phyloP scores from a whole-genome alignment of 164 flowering plant species.

The Taxillus chinensis region DNA sequence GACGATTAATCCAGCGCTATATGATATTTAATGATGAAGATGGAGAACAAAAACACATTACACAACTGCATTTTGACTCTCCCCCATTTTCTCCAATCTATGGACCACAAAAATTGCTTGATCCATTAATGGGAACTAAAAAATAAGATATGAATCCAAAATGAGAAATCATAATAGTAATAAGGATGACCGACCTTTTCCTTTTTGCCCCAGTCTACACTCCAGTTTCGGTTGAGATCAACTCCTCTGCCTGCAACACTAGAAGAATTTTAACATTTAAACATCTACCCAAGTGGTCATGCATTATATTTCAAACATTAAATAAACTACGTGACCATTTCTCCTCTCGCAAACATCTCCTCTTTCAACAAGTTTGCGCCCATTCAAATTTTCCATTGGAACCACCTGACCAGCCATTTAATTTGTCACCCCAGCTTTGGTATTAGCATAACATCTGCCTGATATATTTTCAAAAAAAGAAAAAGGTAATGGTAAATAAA shows the following conservation, averaged over 20 bases:
- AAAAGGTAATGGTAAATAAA: neutral
- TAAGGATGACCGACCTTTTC: constrained; percentile 54
- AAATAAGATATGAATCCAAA: too few relatives aligned
- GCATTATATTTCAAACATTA: neutral
- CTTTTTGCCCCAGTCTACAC: constrained; percentile 99
- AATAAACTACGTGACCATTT: constrained; percentile 53
- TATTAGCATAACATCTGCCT: too few relatives aligned
- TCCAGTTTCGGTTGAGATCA: constrained; percentile 97
- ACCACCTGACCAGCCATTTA: constrained; percentile 47
- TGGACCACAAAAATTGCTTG: too few relatives aligned
- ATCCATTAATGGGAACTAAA: too few relatives aligned
- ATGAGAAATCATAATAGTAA: neutral
- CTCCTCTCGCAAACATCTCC: constrained; percentile 97
- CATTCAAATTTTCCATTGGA: constrained; percentile 93
- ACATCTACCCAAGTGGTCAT: neutral
- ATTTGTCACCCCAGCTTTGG: neutral
- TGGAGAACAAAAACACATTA: too few relatives aligned
- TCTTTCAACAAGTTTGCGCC: constrained; percentile 85
- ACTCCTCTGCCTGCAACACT: constrained; percentile 87
- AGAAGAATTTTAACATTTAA: constrained; percentile 10
- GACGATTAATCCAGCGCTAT: too few relatives aligned
- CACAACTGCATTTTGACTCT: too few relatives aligned
- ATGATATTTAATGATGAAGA: too few relatives aligned
- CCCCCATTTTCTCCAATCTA: too few relatives aligned
- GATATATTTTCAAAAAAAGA: neutral